Conservation (phyloP, 495 filamentous ascomycete species). For the Astrothelium subdiscretum region DNA sequence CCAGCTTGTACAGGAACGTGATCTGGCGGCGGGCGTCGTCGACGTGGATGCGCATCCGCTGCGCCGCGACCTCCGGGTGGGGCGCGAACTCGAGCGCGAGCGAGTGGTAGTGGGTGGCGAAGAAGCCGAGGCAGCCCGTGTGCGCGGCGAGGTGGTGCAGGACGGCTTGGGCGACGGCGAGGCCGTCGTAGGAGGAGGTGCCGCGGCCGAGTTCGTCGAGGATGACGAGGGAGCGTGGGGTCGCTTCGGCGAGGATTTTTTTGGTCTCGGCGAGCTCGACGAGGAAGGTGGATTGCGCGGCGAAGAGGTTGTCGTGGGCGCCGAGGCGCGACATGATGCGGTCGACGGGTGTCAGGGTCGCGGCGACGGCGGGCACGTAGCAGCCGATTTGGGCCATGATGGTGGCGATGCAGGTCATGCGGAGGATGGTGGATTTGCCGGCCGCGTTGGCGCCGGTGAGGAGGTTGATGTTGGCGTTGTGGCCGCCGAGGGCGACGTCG, state of each 20-base stretch:
- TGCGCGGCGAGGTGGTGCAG: conserved; percentile 90
- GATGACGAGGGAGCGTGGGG: conserved; percentile 88
- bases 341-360: conserved; percentile 81
- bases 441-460: conserved; percentile 96
- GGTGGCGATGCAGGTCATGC: conserved; percentile 94
- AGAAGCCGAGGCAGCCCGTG: conserved; percentile 90
- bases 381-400: conserved; percentile 99
- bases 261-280: conserved; percentile 96
- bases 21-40: conserved; percentile 73
- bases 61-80: conserved; percentile 77
- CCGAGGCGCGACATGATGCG: conserved; percentile 98
- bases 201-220: conserved; percentile 94
- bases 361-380: conserved; percentile 74
- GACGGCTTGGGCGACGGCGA: conserved; percentile 92
- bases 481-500: conserved; percentile 77
- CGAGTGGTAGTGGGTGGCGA: conserved; percentile 95
- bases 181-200: conserved; percentile 87
- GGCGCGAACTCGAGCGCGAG: conserved; percentile 77
- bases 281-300: conserved; percentile 95
- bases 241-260: conserved; percentile 94
- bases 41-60: conserved; percentile 87
- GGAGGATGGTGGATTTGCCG: conserved; percentile 94
- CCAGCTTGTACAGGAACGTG: conserved; percentile 92
- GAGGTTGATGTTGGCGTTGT: conserved; percentile 68
- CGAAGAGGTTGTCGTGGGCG: conserved; percentile 98